Base-by-base conservation (phyloP, 177 flowering plant species). In the Vitis hybrid region DNA sequence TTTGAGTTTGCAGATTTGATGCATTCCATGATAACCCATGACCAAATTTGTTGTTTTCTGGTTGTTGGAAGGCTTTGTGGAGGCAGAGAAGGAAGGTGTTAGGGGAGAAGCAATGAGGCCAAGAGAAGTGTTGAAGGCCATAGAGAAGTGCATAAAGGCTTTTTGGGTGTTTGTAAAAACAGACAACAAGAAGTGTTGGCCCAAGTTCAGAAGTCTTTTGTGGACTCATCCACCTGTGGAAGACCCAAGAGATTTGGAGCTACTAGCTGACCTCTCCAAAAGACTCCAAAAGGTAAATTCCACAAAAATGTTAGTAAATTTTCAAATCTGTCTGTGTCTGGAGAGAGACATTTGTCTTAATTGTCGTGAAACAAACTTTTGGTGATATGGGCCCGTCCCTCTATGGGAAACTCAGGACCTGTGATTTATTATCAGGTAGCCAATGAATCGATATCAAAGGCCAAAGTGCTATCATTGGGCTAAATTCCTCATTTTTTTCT, bases 241-340 rank as follows among this genome's bases (percentile, higher is more conserved):
- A 72, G 87, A 86, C 76, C 88, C 90, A 21, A 75, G 71, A 71
- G 89, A 88, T 63, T 70, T 86, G 58, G 74, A 71, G 52, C 78
- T 83, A 21, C 58, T 82, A 11, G 71, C 67, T 72, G 68, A 79
- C 13, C 78, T 88, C 57, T 76, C 61, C 35, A 75, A 61, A 64
- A 64, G 2, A 32, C 85, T 80, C 58, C 78, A 73, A 53, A 76
- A 80, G 85, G 91, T 84, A 75, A 41, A 32, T 68, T 63, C 64
- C 52, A 50, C 15, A 3, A 5, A 49, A 64, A 49, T 51, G 7
- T 49, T 24, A 0, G 27, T 24, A 24, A 24, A 24, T 24, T 24
- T 24, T 24, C 27, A 24, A 24, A 24, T 24, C 27, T 24, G 27
- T 0, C 27, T 24, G 27, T 24, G 27, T 24, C 27, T 24, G 27